These are phyloP conservation scores for Sporothrix mexicana DNA, from an alignment of 2,329 filamentous ascomycete species.

Conservation along the genomic window DNA sequence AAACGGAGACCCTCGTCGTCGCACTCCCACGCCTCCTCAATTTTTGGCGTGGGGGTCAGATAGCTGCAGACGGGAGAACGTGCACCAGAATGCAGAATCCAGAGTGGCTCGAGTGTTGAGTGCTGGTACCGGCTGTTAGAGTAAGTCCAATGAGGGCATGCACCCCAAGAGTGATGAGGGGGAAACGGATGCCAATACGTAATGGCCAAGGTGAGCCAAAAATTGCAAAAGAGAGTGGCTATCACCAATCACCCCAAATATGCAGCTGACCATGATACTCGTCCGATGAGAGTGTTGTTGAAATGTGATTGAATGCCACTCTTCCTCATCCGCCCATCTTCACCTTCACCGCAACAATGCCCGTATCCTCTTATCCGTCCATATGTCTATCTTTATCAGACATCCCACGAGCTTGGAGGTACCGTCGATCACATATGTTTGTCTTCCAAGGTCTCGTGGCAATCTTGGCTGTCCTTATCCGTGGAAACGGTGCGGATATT, in stretches of 20 bases:
- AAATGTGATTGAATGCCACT: background rate
- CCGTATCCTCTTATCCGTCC: background rate
- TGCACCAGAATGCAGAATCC: background rate
- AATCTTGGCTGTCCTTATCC: no score
- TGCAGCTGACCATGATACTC: background rate
- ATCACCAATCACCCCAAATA: background rate
- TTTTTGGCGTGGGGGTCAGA: slow-evolving; percentile 15
- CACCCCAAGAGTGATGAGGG: background rate
- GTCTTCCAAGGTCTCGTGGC: no score
- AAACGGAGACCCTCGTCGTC: background rate
- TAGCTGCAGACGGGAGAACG: slow-evolving; percentile 12
- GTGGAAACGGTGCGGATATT: no score
- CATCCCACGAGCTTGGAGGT: background rate
- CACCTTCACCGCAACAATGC: background rate
- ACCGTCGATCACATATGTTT: background rate
- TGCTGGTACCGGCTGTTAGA: no score
- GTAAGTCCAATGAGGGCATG: no score
- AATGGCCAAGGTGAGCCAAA: background rate
- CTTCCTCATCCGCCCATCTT: no score
- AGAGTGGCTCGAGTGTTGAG: no score
- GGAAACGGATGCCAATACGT: background rate
- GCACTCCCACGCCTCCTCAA: slow-evolving; percentile 1
- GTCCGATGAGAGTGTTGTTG: background rate
- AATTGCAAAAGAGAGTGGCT: background rate
- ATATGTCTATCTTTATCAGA: background rate